These are phyloP conservation scores for Isoetes taiwanensis DNA, from an alignment of 75 land plant genomes.

Conservation along the genomic window DNA sequence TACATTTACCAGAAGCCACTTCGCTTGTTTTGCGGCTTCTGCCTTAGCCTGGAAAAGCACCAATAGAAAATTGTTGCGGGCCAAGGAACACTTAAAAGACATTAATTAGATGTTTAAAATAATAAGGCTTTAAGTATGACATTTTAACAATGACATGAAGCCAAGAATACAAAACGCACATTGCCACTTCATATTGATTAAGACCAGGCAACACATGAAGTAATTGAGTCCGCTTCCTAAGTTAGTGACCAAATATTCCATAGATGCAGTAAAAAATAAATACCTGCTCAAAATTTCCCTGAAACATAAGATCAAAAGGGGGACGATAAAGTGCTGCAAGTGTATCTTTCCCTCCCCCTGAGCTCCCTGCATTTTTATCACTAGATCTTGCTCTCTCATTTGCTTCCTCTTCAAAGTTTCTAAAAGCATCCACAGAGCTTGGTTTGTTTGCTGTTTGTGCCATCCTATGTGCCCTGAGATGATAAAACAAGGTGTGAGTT, in stretches of 20 bases:
- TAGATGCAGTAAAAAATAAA: neutral
- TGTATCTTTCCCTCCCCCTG: slow-evolving; percentile 43
- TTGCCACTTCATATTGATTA: no score
- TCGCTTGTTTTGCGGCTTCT: slow-evolving; percentile 64
- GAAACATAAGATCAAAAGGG: slow-evolving; percentile 74
- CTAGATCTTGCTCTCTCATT: slow-evolving; percentile 35
- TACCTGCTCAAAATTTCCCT: slow-evolving; percentile 92
- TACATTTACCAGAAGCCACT: slow-evolving; percentile 82
- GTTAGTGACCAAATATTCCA: neutral
- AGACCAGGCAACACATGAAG: no score
- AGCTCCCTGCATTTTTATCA: slow-evolving; percentile 29
- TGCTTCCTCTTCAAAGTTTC: slow-evolving; percentile 86
- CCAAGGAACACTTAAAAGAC: neutral
- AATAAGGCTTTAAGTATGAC: no score
- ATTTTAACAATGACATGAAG: no score
- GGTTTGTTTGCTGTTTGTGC: slow-evolving; percentile 41
- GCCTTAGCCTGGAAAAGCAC: slow-evolving; percentile 95
- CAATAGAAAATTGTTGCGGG: no score
- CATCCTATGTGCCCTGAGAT: slow-evolving; percentile 31
- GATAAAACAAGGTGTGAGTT: neutral
- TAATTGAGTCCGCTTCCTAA: no score
- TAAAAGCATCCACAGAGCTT: slow-evolving; percentile 69
- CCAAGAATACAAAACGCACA: no score
- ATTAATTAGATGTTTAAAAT: neutral
- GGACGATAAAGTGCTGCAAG: slow-evolving; percentile 92